A percentile compares a stretch with the other conserved stretches of the same genome.
Conservation (phyloP, 2,329 filamentous ascomycete genomes). For the Zymoseptoria ardabiliae region DNA sequence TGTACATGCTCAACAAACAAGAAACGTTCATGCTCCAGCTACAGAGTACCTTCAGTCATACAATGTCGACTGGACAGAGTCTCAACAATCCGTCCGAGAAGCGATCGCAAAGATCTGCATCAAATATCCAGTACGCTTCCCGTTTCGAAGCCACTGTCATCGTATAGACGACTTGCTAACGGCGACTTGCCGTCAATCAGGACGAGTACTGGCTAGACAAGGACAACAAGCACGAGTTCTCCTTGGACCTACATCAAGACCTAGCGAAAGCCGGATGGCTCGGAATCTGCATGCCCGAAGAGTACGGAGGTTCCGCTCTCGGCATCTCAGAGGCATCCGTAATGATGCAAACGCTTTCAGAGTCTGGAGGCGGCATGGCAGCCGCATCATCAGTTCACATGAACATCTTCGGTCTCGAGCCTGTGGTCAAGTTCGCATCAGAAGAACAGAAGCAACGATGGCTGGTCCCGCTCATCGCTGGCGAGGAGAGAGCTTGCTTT, state of each 20-base stretch:
- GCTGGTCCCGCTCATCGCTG: slow-evolving; percentile 35
- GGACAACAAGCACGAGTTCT: slow-evolving; percentile 39
- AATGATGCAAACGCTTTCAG: slow-evolving; percentile 44
- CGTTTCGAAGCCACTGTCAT: background rate
- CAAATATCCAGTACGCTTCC: slow-evolving; percentile 23
- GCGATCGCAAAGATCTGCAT: slow-evolving; percentile 39
- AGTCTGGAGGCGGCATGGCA: slow-evolving; percentile 38
- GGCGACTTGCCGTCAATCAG: slow-evolving; percentile 12
- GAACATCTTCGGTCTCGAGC: slow-evolving; percentile 43
- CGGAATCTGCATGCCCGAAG: slow-evolving; percentile 39
- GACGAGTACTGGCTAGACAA: slow-evolving; percentile 37
- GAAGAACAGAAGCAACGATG: slow-evolving; percentile 37
- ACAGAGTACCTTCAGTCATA: slow-evolving; percentile 26
- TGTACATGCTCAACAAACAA: background rate
- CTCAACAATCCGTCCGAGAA: slow-evolving; percentile 37
- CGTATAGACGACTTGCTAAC: background rate
- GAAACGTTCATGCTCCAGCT: slow-evolving; percentile 13
- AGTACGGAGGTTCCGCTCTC: slow-evolving; percentile 37
- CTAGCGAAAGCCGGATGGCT: slow-evolving; percentile 39
- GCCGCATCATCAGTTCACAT: slow-evolving; percentile 40
- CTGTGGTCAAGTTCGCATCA: slow-evolving; percentile 39
- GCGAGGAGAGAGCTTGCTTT: slow-evolving; percentile 47
- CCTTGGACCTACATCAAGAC: slow-evolving; percentile 34
- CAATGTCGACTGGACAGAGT: slow-evolving; percentile 34
- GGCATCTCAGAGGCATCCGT: slow-evolving; percentile 38